A percentile compares a stretch with the other conserved stretches of the same genome.
Evolutionary conservation across 2,329 filamentous ascomycete genomes (phyloP).

Genomic region (Fragosphaeria purpurea): DNA sequence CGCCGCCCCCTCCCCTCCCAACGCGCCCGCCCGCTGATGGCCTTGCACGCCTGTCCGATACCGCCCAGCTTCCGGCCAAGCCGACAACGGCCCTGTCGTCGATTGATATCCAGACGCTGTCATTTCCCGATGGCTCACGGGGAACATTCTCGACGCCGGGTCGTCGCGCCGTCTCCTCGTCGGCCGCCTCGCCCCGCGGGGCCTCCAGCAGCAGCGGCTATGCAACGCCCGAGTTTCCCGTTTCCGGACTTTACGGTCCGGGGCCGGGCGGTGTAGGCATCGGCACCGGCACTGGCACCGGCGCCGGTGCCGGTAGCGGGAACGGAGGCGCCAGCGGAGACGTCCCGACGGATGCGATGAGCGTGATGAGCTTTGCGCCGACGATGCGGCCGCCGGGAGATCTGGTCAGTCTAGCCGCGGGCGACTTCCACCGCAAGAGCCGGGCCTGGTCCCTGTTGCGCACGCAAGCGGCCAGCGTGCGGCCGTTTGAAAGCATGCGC

Average conservation of each 20-base stretch:
- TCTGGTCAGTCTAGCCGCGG: constrained; percentile 70
- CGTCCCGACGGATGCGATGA: constrained; percentile 54
- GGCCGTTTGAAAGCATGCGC: constrained; percentile 49
- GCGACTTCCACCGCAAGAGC: constrained; percentile 56
- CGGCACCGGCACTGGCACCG: not conserved
- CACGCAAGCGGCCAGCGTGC: constrained; percentile 48
- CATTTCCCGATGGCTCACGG: constrained; percentile 58
- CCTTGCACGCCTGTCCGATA: constrained; percentile 21
- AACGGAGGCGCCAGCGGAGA: constrained; percentile 25
- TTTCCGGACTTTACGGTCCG: not conserved
- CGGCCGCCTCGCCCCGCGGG: constrained; percentile 12
- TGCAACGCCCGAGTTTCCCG: constrained; percentile 24
- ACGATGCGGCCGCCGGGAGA: constrained; percentile 57
- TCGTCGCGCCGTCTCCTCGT: constrained; percentile 26
- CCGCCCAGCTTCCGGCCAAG: constrained; percentile 40
- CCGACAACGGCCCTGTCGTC: constrained; percentile 80
- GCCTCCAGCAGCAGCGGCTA: constrained; percentile 25
- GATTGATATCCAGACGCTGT: constrained; percentile 68
- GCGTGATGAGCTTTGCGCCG: constrained; percentile 56
- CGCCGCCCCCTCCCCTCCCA: constrained; percentile 47
- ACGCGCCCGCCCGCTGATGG: constrained; percentile 24
- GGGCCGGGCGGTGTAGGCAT: not conserved
- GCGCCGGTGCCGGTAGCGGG: constrained; percentile 15
- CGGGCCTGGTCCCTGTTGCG: constrained; percentile 59
- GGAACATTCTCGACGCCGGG: constrained; percentile 47